Evolutionary conservation across 495 filamentous ascomycete species (phyloP), one percentile per base, ranked within the genome.

Genomic region (Aspergillus leporis): DNA sequence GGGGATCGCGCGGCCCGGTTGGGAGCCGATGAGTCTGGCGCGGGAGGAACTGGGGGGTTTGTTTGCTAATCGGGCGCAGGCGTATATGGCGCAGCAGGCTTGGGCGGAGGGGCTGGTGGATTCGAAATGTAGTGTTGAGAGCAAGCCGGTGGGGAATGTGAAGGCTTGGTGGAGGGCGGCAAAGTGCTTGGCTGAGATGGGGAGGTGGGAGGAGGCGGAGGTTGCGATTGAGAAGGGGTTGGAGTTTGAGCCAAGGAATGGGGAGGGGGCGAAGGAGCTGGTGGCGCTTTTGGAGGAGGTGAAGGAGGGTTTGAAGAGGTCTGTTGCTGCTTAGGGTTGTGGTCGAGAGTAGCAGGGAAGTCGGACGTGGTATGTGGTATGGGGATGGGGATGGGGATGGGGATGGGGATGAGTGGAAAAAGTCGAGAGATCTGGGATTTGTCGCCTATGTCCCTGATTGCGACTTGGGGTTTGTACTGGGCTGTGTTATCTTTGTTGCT

Each of bases 81-180:
- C 91, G 60, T 81, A 92, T 64, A 95, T 97, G 87, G 86, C 81
- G 3, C 68, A 86, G 70, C 80, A 82, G 73, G 78, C 80, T 46
- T 98, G 93, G 92, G 77, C 89, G 5, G 91, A 94, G 79, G 94
- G 81, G 4, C 79, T 88, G 22, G 76, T 87, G 4, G 94, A 98
- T 77, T 90, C 90, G n/a, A 87, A 92, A 78, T 77, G 80, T 5
- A 93, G 89, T 66, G 89, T 97, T n/a, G 93, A 96, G 75, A 84
- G 89, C 56, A 97, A 95, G 85, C 79, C 85, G 53, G 78, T 83
- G 45, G 91, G 87, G 30, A 97, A 98, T 74, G 86, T 89, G 7
- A 98, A 97, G 86, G 93, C 88, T 3, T 97, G 92, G 89, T 97
- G 90, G 87, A 76, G 93, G 48, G 77, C 90, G 60, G 92, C 88